phyloP scores from a whole-genome alignment of 1,139 yeast genomes.

The Trichomonascaceae sp. region DNA sequence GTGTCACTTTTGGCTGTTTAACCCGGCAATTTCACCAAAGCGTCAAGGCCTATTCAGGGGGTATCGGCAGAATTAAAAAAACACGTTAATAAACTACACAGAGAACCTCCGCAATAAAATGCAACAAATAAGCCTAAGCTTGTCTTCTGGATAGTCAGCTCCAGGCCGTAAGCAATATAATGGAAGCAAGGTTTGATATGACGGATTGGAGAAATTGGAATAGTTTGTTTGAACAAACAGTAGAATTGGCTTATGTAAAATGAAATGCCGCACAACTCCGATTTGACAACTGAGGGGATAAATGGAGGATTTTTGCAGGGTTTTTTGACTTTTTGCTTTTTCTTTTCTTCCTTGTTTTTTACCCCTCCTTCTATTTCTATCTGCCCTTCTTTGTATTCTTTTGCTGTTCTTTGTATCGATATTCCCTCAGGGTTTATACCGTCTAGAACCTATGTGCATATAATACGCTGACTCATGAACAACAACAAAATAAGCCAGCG shows the following conservation, averaged over 20 bases:
- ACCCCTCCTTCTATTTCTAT: neutral
- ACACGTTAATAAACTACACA: neutral
- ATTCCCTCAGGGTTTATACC: neutral
- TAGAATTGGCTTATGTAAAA: neutral
- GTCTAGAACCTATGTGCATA: neutral
- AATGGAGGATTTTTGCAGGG: neutral
- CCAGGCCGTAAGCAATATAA: neutral
- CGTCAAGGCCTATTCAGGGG: neutral
- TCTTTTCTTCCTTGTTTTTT: neutral
- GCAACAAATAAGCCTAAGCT: neutral
- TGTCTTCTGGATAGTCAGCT: neutral
- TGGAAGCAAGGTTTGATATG: neutral
- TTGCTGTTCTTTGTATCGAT: neutral
- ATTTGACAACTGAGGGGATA: neutral
- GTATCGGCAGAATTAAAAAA: neutral
- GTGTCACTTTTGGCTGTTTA: neutral
- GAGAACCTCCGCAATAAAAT: neutral
- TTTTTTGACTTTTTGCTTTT: neutral
- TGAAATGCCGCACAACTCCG: neutral
- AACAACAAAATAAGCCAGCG: too few relatives aligned
- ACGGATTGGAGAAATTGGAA: neutral
- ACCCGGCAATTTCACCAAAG: neutral
- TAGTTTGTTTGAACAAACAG: neutral
- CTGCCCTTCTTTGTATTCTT: neutral
- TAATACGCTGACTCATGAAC: neutral